Evolutionary conservation across 2,329 filamentous ascomycete genomes (phyloP).

Genomic region (Alternaria tenuissima): DNA sequence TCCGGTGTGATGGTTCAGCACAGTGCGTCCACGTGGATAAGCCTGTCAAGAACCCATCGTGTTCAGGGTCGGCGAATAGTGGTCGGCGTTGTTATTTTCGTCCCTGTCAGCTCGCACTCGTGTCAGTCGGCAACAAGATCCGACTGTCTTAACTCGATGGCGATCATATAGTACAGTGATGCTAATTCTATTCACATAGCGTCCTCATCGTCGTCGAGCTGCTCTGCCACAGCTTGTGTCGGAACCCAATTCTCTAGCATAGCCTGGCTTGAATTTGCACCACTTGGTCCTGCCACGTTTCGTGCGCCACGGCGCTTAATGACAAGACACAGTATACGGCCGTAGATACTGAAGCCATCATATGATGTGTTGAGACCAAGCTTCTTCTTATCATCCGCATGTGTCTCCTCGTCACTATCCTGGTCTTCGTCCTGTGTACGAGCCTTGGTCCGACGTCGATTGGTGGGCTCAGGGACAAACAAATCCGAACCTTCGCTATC

Average conservation of each 20-base stretch:
- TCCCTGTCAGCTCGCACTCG: slow-evolving; percentile 21
- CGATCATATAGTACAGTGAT: background rate
- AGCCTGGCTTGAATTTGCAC: slow-evolving; percentile 44
- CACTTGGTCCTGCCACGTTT: slow-evolving; percentile 24
- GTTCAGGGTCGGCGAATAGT: slow-evolving; percentile 9
- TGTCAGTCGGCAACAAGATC: slow-evolving; percentile 20
- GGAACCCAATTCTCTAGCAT: slow-evolving; percentile 56
- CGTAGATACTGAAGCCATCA: slow-evolving; percentile 95
- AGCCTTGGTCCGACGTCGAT: slow-evolving; percentile 31
- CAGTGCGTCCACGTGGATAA: slow-evolving; percentile 40
- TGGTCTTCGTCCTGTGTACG: slow-evolving; percentile 19
- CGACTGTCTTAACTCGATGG: slow-evolving; percentile 15
- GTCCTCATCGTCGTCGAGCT: slow-evolving; percentile 48
- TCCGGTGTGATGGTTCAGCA: slow-evolving; percentile 25
- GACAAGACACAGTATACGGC: slow-evolving; percentile 88
- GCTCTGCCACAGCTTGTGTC: slow-evolving; percentile 51
- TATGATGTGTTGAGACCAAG: slow-evolving; percentile 85
- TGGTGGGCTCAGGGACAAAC: slow-evolving; percentile 27
- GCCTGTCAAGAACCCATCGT: slow-evolving; percentile 17
- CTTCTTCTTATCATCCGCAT: slow-evolving; percentile 94
- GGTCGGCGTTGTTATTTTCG: slow-evolving; percentile 25
- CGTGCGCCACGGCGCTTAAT: slow-evolving; percentile 72
- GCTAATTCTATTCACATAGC: slow-evolving; percentile 30
- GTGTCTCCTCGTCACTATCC: slow-evolving; percentile 32
- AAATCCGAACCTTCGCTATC: slow-evolving; percentile 49